These are phyloP conservation scores for Purpureocillium takamizusanense DNA, from an alignment of 2,329 filamentous ascomycete species.

Conservation along the genomic window DNA sequence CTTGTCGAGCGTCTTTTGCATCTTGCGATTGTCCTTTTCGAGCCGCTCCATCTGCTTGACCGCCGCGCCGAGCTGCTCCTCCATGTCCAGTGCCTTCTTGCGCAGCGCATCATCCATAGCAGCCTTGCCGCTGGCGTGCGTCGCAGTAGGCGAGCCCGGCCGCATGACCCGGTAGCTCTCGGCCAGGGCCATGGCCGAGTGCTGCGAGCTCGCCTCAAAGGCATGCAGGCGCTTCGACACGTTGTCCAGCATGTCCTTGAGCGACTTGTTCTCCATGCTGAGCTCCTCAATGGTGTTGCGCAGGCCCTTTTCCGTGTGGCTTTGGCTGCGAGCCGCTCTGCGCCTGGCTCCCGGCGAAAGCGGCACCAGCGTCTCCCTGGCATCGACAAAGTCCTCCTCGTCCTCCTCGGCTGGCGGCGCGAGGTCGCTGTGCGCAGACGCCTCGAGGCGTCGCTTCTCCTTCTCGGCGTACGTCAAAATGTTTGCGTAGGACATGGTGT, in stretches of 20 bases:
- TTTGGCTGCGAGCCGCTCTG: constrained; percentile 29
- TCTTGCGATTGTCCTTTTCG: constrained; percentile 51
- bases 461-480: constrained; percentile 68
- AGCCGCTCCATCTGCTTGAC: constrained; percentile 55
- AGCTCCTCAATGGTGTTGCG: constrained; percentile 78
- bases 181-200: constrained; percentile 73
- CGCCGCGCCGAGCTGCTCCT: constrained; percentile 52
- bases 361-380: constrained; percentile 53
- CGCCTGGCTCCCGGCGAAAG: constrained; percentile 32
- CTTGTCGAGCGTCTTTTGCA: constrained; percentile 46
- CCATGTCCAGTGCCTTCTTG: constrained; percentile 52
- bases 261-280: constrained; percentile 74
- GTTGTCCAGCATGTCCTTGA: constrained; percentile 79
- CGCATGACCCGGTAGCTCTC: constrained; percentile 66
- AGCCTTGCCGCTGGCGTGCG: constrained; percentile 16
- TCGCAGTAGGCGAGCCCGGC: constrained; percentile 38
- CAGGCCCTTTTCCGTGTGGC: constrained; percentile 32
- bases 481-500: constrained; percentile 86
- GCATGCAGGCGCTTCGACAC: constrained; percentile 81
- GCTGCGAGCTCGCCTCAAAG: constrained; percentile 88
- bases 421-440: constrained; percentile 40
- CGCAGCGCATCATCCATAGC: constrained; percentile 26
- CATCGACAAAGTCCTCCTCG: constrained; percentile 86
- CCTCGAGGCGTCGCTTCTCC: constrained; percentile 51
- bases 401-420: constrained; percentile 47